Evolutionary conservation across 805 yeast species (phyloP), one percentile per base, ranked within the genome.

Genomic region (Jamesozyma lodderae): DNA sequence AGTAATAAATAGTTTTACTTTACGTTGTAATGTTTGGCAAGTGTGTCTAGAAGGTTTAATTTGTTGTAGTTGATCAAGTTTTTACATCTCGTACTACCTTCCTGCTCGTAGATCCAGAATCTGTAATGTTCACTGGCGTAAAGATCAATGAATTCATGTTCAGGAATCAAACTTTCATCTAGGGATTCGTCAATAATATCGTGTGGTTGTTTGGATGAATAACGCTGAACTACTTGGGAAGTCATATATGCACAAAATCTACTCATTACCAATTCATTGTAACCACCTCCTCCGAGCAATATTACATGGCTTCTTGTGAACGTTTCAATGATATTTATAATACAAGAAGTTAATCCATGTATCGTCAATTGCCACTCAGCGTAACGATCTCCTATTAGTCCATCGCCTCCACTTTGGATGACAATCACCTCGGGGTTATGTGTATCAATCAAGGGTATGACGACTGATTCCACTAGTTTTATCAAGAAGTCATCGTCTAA

Each of bases 261-360:
- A 0, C 86, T 76, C 19, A 75, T 68, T 42, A 80, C 78, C 3
- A 65, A 53, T 43, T 69, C 74, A 43, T 79, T 75, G 52, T 82
- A 82, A 0, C 90, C 92, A 3, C 92, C 92, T 2, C 92, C 92
- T 1, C 90, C 90, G 1, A 81, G 60, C 6, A 82, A 40, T 1
- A 48, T 35, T 2, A 52, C 32, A 16, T 54, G 31, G 36, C 49
- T 46, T 46, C 41, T 2, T 38, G 45, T 68, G 34, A 15, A 70
- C 17, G 10, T 47, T 26, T 19, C 43, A 4, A 55, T 35, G 2
- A 57, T 15, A 1, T 40, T 30, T 17, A 52, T 20, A 4, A 78
- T 54, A 5, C 56, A 57, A 1, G 51, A 21, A 0, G 70, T 68
- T 16, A 68, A 62, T 0, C 80, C 82, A 28, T 57, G 54, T 6